These are phyloP conservation scores for Aspergillus kassunensis DNA, from an alignment of 495 filamentous ascomycete species.

Conservation along the genomic window DNA sequence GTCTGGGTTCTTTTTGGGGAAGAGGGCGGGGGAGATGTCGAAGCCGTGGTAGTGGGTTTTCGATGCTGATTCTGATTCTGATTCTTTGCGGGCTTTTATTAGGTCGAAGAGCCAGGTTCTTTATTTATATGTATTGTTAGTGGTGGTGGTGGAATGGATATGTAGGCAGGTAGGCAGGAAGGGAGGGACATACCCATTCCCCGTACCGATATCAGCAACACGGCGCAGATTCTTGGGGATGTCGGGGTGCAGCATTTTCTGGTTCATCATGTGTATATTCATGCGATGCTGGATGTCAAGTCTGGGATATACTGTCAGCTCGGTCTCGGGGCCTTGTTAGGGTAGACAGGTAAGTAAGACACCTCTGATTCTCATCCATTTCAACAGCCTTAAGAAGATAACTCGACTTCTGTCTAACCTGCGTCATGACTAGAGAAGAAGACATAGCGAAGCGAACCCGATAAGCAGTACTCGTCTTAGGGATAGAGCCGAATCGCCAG, in stretches of 20 bases:
- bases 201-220: slow-evolving; percentile 11
- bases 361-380: slow-evolving; percentile 1
- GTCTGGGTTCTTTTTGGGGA: neutral
- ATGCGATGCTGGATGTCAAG: slow-evolving; percentile 8
- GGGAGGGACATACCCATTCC: slow-evolving; percentile 1
- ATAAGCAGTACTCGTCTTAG: neutral
- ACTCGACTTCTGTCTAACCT: neutral
- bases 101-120: slow-evolving; percentile 9
- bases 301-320: neutral
- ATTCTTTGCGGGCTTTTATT: neutral
- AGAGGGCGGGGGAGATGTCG: slow-evolving; percentile 2
- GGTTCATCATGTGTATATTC: neutral
- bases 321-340: too few relatives aligned
- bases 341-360: neutral
- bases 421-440: neutral
- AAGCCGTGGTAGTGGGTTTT: slow-evolving; percentile 7
- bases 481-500: neutral
- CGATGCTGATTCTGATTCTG: neutral
- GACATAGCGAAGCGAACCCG: neutral
- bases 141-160: neutral
- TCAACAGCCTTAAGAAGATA: slow-evolving; percentile 1
- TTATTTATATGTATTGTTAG: neutral
- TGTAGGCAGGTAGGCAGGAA: neutral
- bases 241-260: neutral
- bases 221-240: neutral